Evolutionary conservation across 345 rosid genomes (phyloP).

Genomic region (Rhizophora apiculata): DNA sequence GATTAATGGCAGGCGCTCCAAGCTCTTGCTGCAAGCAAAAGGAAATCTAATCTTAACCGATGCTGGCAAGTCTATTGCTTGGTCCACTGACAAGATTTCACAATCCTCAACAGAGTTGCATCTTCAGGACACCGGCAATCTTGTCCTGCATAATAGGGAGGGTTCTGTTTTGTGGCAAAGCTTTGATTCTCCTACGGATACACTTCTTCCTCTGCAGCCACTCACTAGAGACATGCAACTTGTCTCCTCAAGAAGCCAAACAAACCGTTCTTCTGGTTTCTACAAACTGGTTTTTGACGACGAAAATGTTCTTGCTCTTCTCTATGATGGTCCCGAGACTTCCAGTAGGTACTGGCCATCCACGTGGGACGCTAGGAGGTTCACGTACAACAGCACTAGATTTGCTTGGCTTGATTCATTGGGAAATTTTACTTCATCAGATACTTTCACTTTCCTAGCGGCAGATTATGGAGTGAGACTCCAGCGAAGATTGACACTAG

Average conservation of each 20-base stretch:
- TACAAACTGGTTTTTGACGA: constrained; percentile 26
- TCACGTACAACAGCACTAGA: constrained; percentile 26
- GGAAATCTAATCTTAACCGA: constrained; percentile 31
- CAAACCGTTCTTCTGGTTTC: constrained; percentile 28
- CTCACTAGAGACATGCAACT: constrained; percentile 21
- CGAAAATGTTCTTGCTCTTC: constrained; percentile 26
- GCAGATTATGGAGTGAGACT: constrained; percentile 24
- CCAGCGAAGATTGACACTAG: constrained; percentile 32
- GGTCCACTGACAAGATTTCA: constrained; percentile 20
- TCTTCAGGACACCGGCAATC: constrained; percentile 29
- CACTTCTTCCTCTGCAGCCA: constrained; percentile 40
- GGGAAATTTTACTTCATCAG: constrained; percentile 32
- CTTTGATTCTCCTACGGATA: constrained; percentile 39
- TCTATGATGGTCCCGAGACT: constrained; percentile 17
- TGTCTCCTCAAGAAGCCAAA: constrained; percentile 30
- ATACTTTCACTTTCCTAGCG: constrained; percentile 4
- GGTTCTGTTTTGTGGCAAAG: constrained; percentile 30
- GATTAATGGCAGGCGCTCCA: constrained; percentile 39
- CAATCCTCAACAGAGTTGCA: not conserved
- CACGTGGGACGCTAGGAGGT: not conserved
- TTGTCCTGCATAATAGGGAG: constrained; percentile 7
- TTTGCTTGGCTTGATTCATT: constrained; percentile 19
- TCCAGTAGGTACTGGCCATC: constrained; percentile 36
- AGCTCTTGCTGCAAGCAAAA: constrained; percentile 17
- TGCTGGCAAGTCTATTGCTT: constrained; percentile 14